phyloP scores from a whole-genome alignment of 805 yeast genomes.

The Starmerella khaoyaiensis region DNA sequence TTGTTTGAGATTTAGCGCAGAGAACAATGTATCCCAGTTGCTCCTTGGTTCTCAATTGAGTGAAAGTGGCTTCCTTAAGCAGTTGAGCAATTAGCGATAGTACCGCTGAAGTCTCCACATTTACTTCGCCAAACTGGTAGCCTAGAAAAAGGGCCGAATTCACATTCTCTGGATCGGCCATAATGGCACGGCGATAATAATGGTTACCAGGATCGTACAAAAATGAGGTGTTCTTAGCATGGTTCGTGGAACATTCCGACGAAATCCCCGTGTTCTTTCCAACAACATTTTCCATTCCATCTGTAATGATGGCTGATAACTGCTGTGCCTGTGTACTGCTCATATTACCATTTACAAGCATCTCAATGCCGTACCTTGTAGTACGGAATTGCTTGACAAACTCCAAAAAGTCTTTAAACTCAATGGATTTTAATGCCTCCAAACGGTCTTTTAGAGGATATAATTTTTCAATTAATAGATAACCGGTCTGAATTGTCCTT shows the following conservation, averaged over 20 bases:
- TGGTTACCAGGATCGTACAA: slow-evolving; percentile 23
- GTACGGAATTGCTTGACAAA: slow-evolving; percentile 28
- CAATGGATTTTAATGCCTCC: slow-evolving; percentile 39
- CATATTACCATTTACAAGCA: slow-evolving; percentile 67
- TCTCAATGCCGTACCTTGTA: slow-evolving; percentile 52
- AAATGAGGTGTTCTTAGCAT: slow-evolving; percentile 24
- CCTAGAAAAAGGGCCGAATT: slow-evolving; percentile 77
- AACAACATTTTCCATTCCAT: neutral
- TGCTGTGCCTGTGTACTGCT: slow-evolving; percentile 43
- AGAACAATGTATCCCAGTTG: slow-evolving; percentile 92
- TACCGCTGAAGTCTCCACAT: slow-evolving; percentile 35
- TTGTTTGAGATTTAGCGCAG: slow-evolving; percentile 52
- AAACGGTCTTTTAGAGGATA: slow-evolving; percentile 55
- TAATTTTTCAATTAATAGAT: slow-evolving; percentile 56
- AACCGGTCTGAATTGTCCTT: slow-evolving; percentile 48
- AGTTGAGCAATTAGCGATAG: slow-evolving; percentile 60
- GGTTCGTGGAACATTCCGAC: too few species aligned
- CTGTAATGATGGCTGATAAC: slow-evolving; percentile 10
- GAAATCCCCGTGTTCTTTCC: too few species aligned
- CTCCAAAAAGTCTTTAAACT: slow-evolving; percentile 6
- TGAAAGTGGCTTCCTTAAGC: slow-evolving; percentile 76
- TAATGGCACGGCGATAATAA: slow-evolving; percentile 16
- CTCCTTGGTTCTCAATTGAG: slow-evolving; percentile 81
- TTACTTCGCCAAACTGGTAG: slow-evolving; percentile 48
- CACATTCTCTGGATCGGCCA: slow-evolving; percentile 56